Conservation (phyloP, 164 flowering plant species). For the Piper betle region DNA sequence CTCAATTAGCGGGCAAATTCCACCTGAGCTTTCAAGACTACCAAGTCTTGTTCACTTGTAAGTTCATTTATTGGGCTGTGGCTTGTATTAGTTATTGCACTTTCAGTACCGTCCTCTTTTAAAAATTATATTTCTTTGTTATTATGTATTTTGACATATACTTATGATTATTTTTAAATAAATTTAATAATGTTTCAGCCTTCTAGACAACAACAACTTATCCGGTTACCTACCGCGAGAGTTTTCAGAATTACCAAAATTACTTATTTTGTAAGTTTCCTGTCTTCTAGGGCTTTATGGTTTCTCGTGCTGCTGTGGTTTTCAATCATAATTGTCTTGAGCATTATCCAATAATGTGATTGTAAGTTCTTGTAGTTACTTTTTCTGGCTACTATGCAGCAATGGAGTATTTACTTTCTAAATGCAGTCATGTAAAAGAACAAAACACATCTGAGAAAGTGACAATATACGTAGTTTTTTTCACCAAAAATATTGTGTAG, state of each 20-base stretch:
- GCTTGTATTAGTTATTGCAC: neutral
- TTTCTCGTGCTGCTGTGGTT: neutral
- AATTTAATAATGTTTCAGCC: conserved; percentile 33
- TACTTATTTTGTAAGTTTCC: conserved; percentile 63
- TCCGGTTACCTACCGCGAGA: conserved; percentile 84
- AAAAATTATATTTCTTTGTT: conserved; percentile 1
- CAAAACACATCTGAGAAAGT: no score
- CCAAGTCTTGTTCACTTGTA: conserved; percentile 63
- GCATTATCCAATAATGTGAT: neutral
- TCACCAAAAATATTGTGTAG: no score
- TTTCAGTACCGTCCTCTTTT: neutral
- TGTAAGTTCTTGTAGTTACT: neutral
- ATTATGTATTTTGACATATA: neutral
- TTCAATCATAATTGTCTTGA: neutral
- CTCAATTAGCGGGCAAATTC: conserved; percentile 69
- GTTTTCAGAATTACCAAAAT: conserved; percentile 43
- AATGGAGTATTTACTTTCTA: no score
- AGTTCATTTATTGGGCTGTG: conserved; percentile 22
- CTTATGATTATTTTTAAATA: no score
- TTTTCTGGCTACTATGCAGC: no score
- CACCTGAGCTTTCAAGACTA: conserved; percentile 47
- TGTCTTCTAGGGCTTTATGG: neutral
- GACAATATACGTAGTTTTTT: no score
- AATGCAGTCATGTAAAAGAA: no score
- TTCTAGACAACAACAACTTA: conserved; percentile 90